A percentile compares a stretch with the other conserved stretches of the same genome.
phyloP scores from a whole-genome alignment of 2,329 filamentous ascomycete genomes.

The Exophiala phaeomuriformis region DNA sequence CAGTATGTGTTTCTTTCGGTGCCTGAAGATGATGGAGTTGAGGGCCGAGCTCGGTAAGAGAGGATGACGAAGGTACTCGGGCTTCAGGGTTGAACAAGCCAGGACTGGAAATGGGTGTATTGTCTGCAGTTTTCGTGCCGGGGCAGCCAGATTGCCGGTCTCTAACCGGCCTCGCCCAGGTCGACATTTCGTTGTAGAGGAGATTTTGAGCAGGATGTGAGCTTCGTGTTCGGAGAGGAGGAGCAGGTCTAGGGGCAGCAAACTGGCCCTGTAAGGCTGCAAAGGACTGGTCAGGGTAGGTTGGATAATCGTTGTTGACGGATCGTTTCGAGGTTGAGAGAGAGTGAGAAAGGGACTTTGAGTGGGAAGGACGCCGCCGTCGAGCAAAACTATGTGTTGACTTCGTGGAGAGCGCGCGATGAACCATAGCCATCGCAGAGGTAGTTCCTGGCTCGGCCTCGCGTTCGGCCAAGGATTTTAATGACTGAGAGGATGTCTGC shows the following conservation, averaged over 20 bases:
- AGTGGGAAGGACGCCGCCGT: constrained; percentile 20
- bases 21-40: constrained; percentile 65
- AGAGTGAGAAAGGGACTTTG: constrained; percentile 23
- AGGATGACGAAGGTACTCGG: constrained; percentile 33
- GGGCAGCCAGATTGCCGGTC: constrained; percentile 17
- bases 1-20: constrained; percentile 83
- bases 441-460: constrained; percentile 6
- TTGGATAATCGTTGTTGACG: constrained; percentile 29
- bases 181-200: constrained; percentile 28
- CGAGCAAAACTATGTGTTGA: constrained; percentile 12
- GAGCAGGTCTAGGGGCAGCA: constrained; percentile 36
- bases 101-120: constrained; percentile 43
- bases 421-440: constrained; percentile 2
- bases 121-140: constrained; percentile 38
- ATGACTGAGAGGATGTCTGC: constrained; percentile 19
- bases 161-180: constrained; percentile 18
- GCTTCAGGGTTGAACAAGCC: constrained; percentile 36
- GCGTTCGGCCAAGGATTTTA: constrained; percentile 12
- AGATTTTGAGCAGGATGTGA: constrained; percentile 38
- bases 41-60: constrained; percentile 42
- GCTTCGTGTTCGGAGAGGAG: constrained; percentile 37
- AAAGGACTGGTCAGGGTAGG: constrained; percentile 45
- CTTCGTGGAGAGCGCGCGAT: constrained; percentile 14
- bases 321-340: constrained; percentile 10
- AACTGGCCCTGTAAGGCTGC: constrained; percentile 40